Conservation (phyloP, 495 filamentous ascomycete species). For the Xylaria flabelliformis region DNA sequence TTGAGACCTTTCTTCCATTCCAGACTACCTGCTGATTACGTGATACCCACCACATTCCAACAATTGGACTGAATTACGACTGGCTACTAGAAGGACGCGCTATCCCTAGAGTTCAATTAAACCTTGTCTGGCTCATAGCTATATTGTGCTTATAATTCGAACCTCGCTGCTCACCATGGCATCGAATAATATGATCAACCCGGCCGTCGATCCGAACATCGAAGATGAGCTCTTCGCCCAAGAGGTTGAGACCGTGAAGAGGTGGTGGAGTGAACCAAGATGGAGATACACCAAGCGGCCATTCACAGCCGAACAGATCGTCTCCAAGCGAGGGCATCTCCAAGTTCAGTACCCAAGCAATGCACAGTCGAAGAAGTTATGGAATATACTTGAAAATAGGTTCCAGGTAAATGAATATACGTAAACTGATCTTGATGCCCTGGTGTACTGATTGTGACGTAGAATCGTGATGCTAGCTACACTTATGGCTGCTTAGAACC, state of each 20-base stretch:
- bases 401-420: constrained; percentile 67
- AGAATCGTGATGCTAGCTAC: constrained; percentile 85
- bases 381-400: constrained; percentile 83
- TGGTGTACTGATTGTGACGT: constrained; percentile 21
- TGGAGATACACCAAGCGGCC: constrained; percentile 93
- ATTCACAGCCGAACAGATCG: constrained; percentile 96
- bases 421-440: neutral
- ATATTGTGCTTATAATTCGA: neutral
- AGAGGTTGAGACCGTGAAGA: constrained; percentile 85
- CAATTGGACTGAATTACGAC: neutral
- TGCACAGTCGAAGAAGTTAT: constrained; percentile 88
- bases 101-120: neutral
- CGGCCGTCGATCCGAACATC: constrained; percentile 63
- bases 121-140: neutral
- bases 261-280: constrained; percentile 92
- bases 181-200: constrained; percentile 60
- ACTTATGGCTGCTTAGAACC: constrained; percentile 98
- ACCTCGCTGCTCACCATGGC: constrained; percentile 52
- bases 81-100: neutral
- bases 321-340: constrained; percentile 88
- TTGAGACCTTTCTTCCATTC: constrained; percentile 10
- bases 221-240: constrained; percentile 81
- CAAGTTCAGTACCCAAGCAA: constrained; percentile 94
- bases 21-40: neutral
- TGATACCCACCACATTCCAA: constrained; percentile 16